These are phyloP conservation scores for Fusarium sterilihyphosum DNA, from an alignment of 2,329 filamentous ascomycete species.

Conservation along the genomic window DNA sequence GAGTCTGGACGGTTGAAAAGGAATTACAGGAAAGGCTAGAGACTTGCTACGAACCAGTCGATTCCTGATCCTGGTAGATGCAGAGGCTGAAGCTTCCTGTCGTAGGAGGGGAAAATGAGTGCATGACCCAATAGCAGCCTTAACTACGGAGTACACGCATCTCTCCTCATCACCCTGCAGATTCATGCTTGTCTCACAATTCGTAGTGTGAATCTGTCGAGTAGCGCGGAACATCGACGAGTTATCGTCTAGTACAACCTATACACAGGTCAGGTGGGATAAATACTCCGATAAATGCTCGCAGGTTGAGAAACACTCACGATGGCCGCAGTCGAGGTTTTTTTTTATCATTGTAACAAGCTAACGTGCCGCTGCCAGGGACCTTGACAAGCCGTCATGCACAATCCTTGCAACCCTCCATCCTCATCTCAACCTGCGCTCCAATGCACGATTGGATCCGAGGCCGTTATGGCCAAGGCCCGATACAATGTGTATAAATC, in stretches of 20 bases:
- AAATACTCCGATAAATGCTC: conserved; percentile 17
- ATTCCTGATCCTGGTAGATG: background rate
- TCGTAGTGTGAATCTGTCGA: background rate
- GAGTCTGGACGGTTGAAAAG: background rate
- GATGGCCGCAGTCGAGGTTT: conserved; percentile 4
- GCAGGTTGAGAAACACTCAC: background rate
- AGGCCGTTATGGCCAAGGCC: conserved; percentile 9
- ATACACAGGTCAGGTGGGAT: conserved; percentile 9
- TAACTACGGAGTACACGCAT: background rate
- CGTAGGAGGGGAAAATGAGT: conserved; percentile 11
- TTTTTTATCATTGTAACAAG: background rate
- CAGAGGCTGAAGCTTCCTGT: conserved; percentile 15
- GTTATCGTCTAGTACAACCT: conserved; percentile 6
- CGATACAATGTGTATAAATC: background rate
- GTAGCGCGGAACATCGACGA: background rate
- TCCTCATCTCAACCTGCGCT: conserved; percentile 21
- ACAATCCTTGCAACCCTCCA: conserved; percentile 33
- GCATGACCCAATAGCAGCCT: conserved; percentile 17
- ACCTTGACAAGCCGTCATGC: conserved; percentile 33
- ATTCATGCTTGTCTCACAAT: conserved; percentile 12
- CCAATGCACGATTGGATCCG: conserved; percentile 30
- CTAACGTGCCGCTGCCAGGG: conserved; percentile 37
- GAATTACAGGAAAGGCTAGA: background rate
- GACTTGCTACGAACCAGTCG: background rate
- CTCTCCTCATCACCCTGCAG: conserved; percentile 9